Base-by-base conservation (phyloP, 1,284 basidiomycete genomes). In the Leccinum laetum region DNA sequence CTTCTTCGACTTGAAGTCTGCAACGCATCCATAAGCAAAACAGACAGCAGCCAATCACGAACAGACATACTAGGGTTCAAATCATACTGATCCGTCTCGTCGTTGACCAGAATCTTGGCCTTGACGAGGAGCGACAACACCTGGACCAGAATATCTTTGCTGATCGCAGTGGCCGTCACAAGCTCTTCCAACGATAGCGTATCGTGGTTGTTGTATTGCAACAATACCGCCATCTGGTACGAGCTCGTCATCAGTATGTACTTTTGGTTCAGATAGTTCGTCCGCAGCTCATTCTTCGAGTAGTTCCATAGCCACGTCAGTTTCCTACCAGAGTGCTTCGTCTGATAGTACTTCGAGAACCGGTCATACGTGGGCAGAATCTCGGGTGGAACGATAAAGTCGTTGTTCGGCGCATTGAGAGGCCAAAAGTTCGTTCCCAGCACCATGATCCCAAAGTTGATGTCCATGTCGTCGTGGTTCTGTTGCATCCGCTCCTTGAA, bases 241-340 rank as follows among this genome's bases (percentile, higher is more conserved):
- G 94, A 90, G 72, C 92, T 95, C 65, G 94, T 95, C 89, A 96
- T 95, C 74, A 99, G 84, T 69, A 97, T 96, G 81, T 97, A 97
- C 81, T 98, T 98, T 78, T 96, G 95, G 72, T 89, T 90, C 61
- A 95, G 83, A 79, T 98, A 96, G 74, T 93, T 96, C 65, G 96
- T 96, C 66, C 93, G 89, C 60, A 99, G 84, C 77, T 99, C 98
- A 81, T 95, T 97, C 83, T 97, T 96, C 41, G 92, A 95, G 77
- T 97, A 92, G 76, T 98, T 97, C 97, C 97, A 99, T 18, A 99
- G 80, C 97, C 97, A 99, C 0, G 94, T 96, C 29, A 99, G 84
- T 74, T 98, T 98, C 67, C 98, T 92, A 24, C 97, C 97, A 4
- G 91, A 93, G 79, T 97, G 95, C 80, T 97, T 96, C 72, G 90